Evolutionary conservation across 495 filamentous ascomycete species (phyloP).

Genomic region (Copromyces sp.): DNA sequence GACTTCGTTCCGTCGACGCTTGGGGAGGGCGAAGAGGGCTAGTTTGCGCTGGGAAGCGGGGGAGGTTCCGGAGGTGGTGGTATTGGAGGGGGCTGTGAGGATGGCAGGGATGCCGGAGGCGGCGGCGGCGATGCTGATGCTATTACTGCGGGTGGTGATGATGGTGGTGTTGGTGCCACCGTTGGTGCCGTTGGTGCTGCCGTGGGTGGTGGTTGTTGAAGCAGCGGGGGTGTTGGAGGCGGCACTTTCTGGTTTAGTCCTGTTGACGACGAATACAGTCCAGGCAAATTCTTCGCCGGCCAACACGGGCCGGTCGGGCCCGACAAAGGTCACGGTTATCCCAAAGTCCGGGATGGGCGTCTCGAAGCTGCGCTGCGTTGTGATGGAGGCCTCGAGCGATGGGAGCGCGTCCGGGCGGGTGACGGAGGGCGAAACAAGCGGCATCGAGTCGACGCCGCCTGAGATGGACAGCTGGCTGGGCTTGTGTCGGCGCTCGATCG

Average conservation of each 20-base stretch:
- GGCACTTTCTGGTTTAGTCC: slow-evolving; percentile 29
- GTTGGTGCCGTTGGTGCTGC: slow-evolving; percentile 7
- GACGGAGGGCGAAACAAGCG: slow-evolving; percentile 35
- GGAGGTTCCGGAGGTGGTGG: neutral
- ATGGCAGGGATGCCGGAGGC: neutral
- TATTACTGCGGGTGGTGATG: neutral
- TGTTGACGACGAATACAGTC: slow-evolving; percentile 84
- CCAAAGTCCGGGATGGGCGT: slow-evolving; percentile 49
- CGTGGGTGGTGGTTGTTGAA: neutral
- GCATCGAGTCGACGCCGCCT: slow-evolving; percentile 31
- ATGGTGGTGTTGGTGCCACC: slow-evolving; percentile 18
- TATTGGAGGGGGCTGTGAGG: neutral
- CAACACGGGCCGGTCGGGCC: slow-evolving; percentile 40
- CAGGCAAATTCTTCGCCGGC: slow-evolving; percentile 75
- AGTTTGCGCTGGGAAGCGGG: slow-evolving; percentile 48
- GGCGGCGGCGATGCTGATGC: too few relatives aligned
- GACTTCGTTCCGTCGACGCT: slow-evolving; percentile 57
- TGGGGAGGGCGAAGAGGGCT: slow-evolving; percentile 67
- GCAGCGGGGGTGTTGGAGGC: neutral
- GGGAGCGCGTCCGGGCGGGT: slow-evolving; percentile 45
- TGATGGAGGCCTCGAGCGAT: slow-evolving; percentile 33
- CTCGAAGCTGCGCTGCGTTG: slow-evolving; percentile 31
- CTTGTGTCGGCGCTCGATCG: slow-evolving; percentile 57
- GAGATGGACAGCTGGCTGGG: slow-evolving; percentile 51
- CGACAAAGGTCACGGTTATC: slow-evolving; percentile 62